Percentiles rank a stretch among this genome's conserved stretches.
Conservation (phyloP, 2,329 filamentous ascomycete genomes). For the Aspergillus chevalieri region DNA sequence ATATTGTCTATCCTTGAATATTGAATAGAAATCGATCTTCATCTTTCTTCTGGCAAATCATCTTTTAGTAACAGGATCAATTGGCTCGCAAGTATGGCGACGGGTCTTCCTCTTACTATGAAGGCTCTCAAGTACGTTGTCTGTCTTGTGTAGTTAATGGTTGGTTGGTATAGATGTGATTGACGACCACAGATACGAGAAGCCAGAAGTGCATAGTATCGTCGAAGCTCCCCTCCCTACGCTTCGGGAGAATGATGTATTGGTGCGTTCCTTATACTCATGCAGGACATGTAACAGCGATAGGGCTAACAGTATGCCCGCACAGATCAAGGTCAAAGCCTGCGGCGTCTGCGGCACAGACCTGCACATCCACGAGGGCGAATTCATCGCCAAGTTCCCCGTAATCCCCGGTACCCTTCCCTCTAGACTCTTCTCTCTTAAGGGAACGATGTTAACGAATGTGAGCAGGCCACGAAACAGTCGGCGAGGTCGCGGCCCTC, state of each 20-base stretch:
- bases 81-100: constrained; percentile 20
- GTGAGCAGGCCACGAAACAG: constrained; percentile 57
- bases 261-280: constrained; percentile 32
- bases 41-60: background rate
- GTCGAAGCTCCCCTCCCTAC: constrained; percentile 58
- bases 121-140: constrained; percentile 55
- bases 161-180: constrained; percentile 1
- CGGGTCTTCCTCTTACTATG: constrained; percentile 49
- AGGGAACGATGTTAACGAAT: background rate
- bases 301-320: background rate
- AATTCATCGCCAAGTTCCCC: constrained; percentile 60
- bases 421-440: background rate
- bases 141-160: background rate
- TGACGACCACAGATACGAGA: constrained; percentile 46
- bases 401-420: constrained; percentile 47
- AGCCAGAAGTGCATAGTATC: constrained; percentile 56
- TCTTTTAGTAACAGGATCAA: no score
- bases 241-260: constrained; percentile 54
- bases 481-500: constrained; percentile 57
- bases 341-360: constrained; percentile 59
- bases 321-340: constrained; percentile 60
- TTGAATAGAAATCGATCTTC: no score
- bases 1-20: no score
- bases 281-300: background rate
- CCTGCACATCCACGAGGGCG: constrained; percentile 55